Conservation (phyloP, 306 rosid genomes). For the Prunus persica region DNA sequence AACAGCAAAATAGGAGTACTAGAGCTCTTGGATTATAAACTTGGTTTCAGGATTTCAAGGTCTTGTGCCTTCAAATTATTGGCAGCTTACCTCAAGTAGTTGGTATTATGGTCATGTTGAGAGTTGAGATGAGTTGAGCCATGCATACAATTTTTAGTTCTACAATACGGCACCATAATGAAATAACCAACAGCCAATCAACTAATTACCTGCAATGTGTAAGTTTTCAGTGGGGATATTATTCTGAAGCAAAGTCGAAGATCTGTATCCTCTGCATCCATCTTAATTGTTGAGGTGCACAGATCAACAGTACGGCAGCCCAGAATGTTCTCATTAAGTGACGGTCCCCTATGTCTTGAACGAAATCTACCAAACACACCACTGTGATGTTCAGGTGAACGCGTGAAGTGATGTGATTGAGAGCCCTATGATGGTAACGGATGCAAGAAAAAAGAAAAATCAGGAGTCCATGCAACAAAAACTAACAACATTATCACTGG, state of each 20-base stretch:
- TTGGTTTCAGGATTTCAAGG: not conserved
- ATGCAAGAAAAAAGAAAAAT: conserved; percentile 26
- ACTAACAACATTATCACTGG: not conserved
- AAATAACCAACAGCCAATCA: conserved; percentile 19
- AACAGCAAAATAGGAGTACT: not conserved
- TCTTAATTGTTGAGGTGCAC: conserved; percentile 81
- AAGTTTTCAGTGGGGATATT: conserved; percentile 81
- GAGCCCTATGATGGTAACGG: conserved; percentile 43
- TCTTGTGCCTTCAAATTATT: not conserved
- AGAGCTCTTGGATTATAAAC: not conserved
- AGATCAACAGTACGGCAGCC: conserved; percentile 70
- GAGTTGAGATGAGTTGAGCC: not conserved
- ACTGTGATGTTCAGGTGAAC: conserved; percentile 66
- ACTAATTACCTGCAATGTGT: conserved; percentile 79
- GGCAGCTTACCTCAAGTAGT: not conserved
- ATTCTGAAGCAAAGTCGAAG: conserved; percentile 94
- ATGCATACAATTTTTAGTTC: not conserved
- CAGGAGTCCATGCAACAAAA: conserved; percentile 10
- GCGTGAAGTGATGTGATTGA: conserved; percentile 56
- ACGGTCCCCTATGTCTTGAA: conserved; percentile 55
- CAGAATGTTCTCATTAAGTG: conserved; percentile 67
- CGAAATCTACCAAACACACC: conserved; percentile 96
- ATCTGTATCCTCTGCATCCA: conserved; percentile 94
- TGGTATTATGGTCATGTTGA: not conserved
- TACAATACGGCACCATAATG: not conserved